A percentile compares a stretch with the other conserved stretches of the same genome.
Conservation (phyloP, 371 early-diverging fungal species). For the Choanephora cucurbitarum region DNA sequence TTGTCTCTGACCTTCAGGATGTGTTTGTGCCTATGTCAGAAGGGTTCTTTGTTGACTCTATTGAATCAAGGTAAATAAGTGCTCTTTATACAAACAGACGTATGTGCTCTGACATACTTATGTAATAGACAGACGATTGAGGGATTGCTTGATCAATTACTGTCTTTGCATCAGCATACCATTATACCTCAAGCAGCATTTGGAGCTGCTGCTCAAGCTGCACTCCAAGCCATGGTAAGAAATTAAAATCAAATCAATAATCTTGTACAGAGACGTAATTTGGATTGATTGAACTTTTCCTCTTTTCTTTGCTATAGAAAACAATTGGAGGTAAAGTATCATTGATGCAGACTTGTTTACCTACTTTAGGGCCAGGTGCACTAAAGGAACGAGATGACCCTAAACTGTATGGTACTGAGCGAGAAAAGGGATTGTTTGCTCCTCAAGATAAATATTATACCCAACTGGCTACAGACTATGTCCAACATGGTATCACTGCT, state of each 20-base stretch:
- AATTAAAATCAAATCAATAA: no score
- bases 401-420: conserved; percentile 86
- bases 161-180: conserved; percentile 79
- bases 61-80: conserved; percentile 55
- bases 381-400: conserved; percentile 86
- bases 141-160: conserved; percentile 78
- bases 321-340: conserved; percentile 83
- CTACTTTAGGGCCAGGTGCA: conserved; percentile 84
- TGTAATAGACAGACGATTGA: conserved; percentile 66
- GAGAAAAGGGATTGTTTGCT: conserved; percentile 82
- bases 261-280: not conserved
- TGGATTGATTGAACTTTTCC: no score
- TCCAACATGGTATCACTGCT: conserved; percentile 78
- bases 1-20: conserved; percentile 91
- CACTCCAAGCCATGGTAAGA: conserved; percentile 70
- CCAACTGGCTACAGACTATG: conserved; percentile 77
- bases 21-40: conserved; percentile 90
- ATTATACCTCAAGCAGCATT: conserved; percentile 73
- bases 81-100: no score
- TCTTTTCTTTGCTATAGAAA: conserved; percentile 46
- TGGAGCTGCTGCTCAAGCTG: conserved; percentile 85
- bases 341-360: conserved; percentile 82
- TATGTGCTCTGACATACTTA: not conserved
- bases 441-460: conserved; percentile 88
- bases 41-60: conserved; percentile 82